Percentiles rank a stretch among this genome's conserved stretches.
These are phyloP conservation scores for Salix suchowensis DNA, from an alignment of 345 rosid species.

Conservation along the genomic window DNA sequence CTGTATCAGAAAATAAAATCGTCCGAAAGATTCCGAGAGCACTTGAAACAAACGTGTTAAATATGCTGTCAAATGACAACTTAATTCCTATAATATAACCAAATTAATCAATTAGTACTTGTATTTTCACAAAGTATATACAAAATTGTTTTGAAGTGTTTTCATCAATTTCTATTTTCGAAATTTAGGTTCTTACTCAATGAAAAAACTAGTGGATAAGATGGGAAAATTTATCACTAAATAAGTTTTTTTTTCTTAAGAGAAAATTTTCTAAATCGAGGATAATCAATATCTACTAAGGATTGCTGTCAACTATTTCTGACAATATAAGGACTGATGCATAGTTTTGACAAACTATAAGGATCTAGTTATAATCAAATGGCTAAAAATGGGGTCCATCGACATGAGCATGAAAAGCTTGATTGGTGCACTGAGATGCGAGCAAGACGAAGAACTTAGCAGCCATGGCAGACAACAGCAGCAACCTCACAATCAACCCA, in stretches of 20 bases:
- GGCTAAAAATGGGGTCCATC: background rate
- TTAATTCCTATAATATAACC: background rate
- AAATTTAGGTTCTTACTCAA: too few relatives aligned
- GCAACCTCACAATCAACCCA: conserved; percentile 21
- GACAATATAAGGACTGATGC: background rate
- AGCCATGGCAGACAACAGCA: background rate
- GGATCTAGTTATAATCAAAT: background rate
- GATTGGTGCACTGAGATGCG: background rate
- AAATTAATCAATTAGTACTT: background rate
- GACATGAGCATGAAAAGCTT: background rate
- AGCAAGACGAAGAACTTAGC: background rate
- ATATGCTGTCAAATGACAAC: background rate
- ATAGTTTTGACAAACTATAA: background rate
- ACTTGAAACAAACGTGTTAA: background rate
- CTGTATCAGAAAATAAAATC: background rate
- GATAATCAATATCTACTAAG: background rate
- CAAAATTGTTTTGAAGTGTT: too few relatives aligned
- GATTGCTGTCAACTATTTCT: background rate
- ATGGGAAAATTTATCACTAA: too few relatives aligned
- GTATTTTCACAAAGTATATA: too few relatives aligned
- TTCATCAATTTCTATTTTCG: too few relatives aligned
- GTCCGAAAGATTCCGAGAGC: background rate
- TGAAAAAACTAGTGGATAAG: too few relatives aligned
- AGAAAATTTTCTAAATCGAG: background rate
- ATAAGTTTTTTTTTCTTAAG: too few relatives aligned